A percentile compares a stretch with the other conserved stretches of the same genome.
Evolutionary conservation across 805 yeast genomes (phyloP).

Genomic region (Wickerhamomyces sydowiorum): DNA sequence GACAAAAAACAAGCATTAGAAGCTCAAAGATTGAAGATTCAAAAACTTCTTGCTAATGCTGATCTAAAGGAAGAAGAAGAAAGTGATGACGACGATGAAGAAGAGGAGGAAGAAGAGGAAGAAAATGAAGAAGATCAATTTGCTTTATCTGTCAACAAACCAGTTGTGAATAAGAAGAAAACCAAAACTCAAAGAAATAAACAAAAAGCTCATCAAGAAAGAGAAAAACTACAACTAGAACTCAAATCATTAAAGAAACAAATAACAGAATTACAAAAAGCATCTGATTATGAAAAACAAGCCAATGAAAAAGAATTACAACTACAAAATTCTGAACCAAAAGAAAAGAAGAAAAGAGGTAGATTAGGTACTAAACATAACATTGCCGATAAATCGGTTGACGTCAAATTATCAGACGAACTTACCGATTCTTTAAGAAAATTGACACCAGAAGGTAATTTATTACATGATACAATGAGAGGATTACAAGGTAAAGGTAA

Average conservation of each 20-base stretch:
- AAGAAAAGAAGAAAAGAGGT: slow-evolving; percentile 26
- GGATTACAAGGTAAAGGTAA: slow-evolving; percentile 79
- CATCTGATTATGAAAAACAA: slow-evolving; percentile 31
- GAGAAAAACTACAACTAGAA: slow-evolving; percentile 47
- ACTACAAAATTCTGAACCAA: slow-evolving; percentile 13
- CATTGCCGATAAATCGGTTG: slow-evolving; percentile 42
- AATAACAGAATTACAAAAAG: slow-evolving; percentile 50
- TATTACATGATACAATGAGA: slow-evolving; percentile 76
- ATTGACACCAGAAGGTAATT: slow-evolving; percentile 86
- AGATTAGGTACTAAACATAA: slow-evolving; percentile 41
- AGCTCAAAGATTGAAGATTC: slow-evolving; percentile 59
- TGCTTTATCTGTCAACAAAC: slow-evolving; percentile 65
- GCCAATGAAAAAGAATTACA: slow-evolving; percentile 10
- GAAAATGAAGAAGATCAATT: slow-evolving; percentile 33
- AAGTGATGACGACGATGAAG: slow-evolving; percentile 31
- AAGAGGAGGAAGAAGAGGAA: slow-evolving; percentile 28
- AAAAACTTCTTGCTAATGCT: slow-evolving; percentile 55
- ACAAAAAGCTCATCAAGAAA: slow-evolving; percentile 57
- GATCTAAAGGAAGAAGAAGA: slow-evolving; percentile 52
- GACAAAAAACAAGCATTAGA: slow-evolving; percentile 54
- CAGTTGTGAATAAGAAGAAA: slow-evolving; percentile 63
- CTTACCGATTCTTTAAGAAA: slow-evolving; percentile 78
- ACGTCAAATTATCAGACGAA: slow-evolving; percentile 86
- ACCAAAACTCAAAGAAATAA: slow-evolving; percentile 74
- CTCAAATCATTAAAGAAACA: slow-evolving; percentile 54